phyloP scores from a whole-genome alignment of 345 rosid species.

The Turritis glabra region DNA sequence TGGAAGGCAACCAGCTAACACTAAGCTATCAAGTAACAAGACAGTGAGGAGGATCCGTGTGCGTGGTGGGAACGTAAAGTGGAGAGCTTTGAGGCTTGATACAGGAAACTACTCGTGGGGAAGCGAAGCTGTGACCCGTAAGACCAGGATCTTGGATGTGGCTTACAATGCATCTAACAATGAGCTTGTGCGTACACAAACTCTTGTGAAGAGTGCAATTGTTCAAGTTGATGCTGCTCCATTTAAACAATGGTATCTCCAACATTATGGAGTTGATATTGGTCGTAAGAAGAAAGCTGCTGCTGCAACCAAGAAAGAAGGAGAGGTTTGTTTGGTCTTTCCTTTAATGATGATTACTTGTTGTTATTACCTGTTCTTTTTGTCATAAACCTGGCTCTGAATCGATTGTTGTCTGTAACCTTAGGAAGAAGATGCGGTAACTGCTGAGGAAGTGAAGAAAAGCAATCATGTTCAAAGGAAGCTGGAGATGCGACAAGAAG shows the following conservation, averaged over 20 bases:
- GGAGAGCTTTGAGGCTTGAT: constrained; percentile 22
- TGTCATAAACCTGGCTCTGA: neutral
- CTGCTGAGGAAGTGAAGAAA: constrained; percentile 6
- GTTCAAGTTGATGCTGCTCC: constrained; percentile 24
- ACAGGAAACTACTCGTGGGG: constrained; percentile 15
- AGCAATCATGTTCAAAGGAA: constrained; percentile 14
- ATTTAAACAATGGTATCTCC: constrained; percentile 9
- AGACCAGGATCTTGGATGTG: neutral
- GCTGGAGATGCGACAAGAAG: neutral
- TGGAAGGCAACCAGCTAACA: constrained; percentile 27
- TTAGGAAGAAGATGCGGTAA: neutral
- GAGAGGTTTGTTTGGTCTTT: neutral
- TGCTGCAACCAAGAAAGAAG: constrained; percentile 8
- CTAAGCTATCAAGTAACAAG: constrained; percentile 26
- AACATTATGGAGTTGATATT: constrained; percentile 12
- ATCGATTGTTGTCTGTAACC: neutral
- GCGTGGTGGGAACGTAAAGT: constrained; percentile 26
- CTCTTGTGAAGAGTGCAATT: constrained; percentile 5
- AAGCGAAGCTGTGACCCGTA: neutral
- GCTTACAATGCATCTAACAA: constrained; percentile 26
- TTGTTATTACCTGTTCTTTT: neutral
- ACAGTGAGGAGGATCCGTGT: constrained; percentile 24
- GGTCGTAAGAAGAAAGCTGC: constrained; percentile 11
- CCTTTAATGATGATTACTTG: neutral
- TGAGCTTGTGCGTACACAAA: constrained; percentile 13